These are phyloP conservation scores for Coniferiporia weirii DNA, from an alignment of 1,284 basidiomycete genomes.

Conservation along the genomic window DNA sequence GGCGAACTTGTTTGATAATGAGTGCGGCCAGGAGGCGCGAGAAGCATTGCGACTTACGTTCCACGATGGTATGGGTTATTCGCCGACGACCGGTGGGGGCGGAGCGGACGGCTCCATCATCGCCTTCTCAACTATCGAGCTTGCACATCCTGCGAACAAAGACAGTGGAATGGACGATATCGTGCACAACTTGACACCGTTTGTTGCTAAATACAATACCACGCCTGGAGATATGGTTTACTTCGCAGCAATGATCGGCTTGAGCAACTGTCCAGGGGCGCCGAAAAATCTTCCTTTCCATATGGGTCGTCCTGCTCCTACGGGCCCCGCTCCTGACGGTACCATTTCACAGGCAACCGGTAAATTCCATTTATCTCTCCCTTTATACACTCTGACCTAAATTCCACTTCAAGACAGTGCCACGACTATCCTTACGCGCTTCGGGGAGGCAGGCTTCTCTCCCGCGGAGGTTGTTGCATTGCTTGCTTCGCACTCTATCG, in stretches of 20 bases:
- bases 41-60: conserved; percentile 25
- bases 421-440: conserved; percentile 29
- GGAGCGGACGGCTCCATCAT: conserved; percentile 36
- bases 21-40: conserved; percentile 16
- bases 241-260: conserved; percentile 37
- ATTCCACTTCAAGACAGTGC: conserved; percentile 29
- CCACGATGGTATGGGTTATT: conserved; percentile 38
- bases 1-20: conserved; percentile 15
- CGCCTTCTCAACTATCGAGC: conserved; percentile 30
- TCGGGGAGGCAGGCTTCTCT: conserved; percentile 36
- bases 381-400: conserved; percentile 23
- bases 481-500: conserved; percentile 34
- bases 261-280: conserved; percentile 40
- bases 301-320: conserved; percentile 31
- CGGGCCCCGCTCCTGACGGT: conserved; percentile 27
- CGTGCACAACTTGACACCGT: conserved; percentile 29
- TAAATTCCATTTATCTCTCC: not conserved
- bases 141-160: conserved; percentile 25
- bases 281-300: conserved; percentile 34
- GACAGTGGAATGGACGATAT: conserved; percentile 34
- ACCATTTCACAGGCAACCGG: conserved; percentile 13
- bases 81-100: conserved; percentile 24
- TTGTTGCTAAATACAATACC: conserved; percentile 31
- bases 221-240: conserved; percentile 41
- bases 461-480: conserved; percentile 35